Evolutionary conservation across 257 asterid genomes (phyloP).

Genomic region (Solanum habrochaites): DNA sequence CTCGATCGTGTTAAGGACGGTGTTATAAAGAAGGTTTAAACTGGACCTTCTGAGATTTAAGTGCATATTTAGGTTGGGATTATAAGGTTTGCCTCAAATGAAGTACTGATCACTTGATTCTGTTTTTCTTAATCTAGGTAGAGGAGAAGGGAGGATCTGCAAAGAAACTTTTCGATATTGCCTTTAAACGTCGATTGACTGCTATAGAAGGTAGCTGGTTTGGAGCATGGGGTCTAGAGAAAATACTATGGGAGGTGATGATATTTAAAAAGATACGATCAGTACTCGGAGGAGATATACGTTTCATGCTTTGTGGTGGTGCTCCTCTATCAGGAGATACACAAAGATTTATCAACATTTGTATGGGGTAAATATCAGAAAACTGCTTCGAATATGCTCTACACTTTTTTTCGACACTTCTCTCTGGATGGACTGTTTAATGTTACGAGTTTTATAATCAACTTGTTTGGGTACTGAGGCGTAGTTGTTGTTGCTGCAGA

Average conservation of each 20-base stretch:
- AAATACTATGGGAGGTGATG: constrained; percentile 49
- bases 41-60: not conserved
- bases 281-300: constrained; percentile 72
- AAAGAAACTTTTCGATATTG: constrained; percentile 57
- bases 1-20: constrained; percentile 91
- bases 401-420: not conserved
- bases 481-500: constrained; percentile 16
- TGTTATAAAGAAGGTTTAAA: constrained; percentile 66
- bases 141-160: constrained; percentile 77
- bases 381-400: not conserved
- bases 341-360: constrained; percentile 87
- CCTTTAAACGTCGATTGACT: constrained; percentile 50
- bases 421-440: not conserved
- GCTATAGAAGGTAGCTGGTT: constrained; percentile 91
- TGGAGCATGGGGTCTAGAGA: constrained; percentile 82
- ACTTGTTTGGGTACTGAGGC: not conserved
- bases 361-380: constrained; percentile 55
- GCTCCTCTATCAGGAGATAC: constrained; percentile 91
- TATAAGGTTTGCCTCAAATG: not conserved
- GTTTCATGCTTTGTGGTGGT: constrained; percentile 96
- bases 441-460: not conserved
- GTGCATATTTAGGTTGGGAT: not conserved
- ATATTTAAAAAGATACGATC: constrained; percentile 62
- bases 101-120: not conserved
- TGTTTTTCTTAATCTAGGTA: constrained; percentile 34